phyloP scores from a whole-genome alignment of 345 rosid genomes.

The Crucihimalaya himalaica region DNA sequence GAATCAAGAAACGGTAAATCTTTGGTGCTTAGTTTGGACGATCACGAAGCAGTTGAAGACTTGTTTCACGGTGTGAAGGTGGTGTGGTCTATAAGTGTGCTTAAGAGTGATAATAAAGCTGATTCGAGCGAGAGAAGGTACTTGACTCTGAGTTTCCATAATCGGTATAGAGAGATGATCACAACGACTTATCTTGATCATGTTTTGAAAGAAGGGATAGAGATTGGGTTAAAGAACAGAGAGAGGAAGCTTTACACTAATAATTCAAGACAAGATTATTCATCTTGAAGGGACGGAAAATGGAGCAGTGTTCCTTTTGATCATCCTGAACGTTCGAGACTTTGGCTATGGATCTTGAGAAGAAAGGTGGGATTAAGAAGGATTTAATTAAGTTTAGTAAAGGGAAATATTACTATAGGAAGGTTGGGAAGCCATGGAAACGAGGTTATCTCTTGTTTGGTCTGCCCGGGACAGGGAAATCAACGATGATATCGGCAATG shows the following conservation, averaged over 20 bases:
- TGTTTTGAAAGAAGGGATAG: not conserved
- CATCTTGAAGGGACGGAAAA: not conserved
- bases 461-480: conserved; percentile 69
- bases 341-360: conserved; percentile 53
- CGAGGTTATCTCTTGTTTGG: conserved; percentile 66
- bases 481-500: conserved; percentile 61
- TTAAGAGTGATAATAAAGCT: not conserved
- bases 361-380: conserved; percentile 49
- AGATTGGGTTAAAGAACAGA: not conserved
- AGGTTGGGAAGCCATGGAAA: conserved; percentile 64
- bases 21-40: conserved; percentile 30
- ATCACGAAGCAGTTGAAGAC: conserved; percentile 19
- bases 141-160: not conserved
- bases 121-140: conserved; percentile 9
- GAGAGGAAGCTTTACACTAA: not conserved
- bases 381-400: conserved; percentile 51
- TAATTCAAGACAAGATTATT: not conserved
- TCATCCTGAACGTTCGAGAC: conserved; percentile 45
- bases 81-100: not conserved
- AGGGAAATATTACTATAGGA: conserved; percentile 53
- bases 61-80: conserved; percentile 7
- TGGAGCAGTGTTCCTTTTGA: conserved; percentile 1
- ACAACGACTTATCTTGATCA: conserved; percentile 2
- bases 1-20: conserved; percentile 14
- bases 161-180: not conserved